Evolutionary conservation across 768 basidiomycete species (phyloP).

Genomic region (Podaxis sp.): DNA sequence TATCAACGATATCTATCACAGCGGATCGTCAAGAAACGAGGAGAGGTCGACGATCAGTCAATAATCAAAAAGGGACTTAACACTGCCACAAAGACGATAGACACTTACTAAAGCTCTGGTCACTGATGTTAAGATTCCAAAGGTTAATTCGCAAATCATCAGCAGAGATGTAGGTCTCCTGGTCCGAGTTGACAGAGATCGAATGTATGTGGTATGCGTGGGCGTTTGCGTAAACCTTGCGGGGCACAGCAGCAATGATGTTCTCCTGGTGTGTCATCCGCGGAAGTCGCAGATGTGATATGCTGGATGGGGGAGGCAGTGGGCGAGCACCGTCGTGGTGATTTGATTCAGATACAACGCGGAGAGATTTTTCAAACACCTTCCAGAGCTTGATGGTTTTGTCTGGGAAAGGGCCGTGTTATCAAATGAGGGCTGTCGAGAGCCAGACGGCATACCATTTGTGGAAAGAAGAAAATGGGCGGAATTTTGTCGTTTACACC

Average conservation of each 20-base stretch:
- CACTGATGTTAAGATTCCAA: conserved; percentile 97
- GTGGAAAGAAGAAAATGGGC: conserved; percentile 97
- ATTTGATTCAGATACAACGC: conserved; percentile 96
- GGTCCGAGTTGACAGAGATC: conserved; percentile 98
- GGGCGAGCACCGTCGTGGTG: conserved; percentile 76
- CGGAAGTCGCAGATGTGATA: conserved; percentile 75
- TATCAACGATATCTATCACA: conserved; percentile 91
- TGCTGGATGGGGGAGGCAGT: conserved; percentile 54
- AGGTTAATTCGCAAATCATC: conserved; percentile 96
- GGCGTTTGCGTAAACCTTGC: conserved; percentile 98
- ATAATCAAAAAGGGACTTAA: conserved; percentile 11
- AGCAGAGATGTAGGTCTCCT: conserved; percentile 99
- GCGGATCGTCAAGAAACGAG: conserved; percentile 5
- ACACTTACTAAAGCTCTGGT: conserved; percentile 96
- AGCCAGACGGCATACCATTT: conserved; percentile 62
- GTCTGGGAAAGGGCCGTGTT: conserved; percentile 47
- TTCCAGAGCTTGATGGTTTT: conserved; percentile 99
- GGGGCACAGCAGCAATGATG: conserved; percentile 96
- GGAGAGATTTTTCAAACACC: conserved; percentile 97
- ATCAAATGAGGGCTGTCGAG: conserved; percentile 3
- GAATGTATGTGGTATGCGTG: conserved; percentile 99
- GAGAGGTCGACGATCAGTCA: conserved; percentile 6
- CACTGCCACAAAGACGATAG: background rate
- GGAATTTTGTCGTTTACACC: conserved; percentile 97
- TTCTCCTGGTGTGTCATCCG: conserved; percentile 93